phyloP scores from a whole-genome alignment of 768 basidiomycete species.

The Mycena crocata region DNA sequence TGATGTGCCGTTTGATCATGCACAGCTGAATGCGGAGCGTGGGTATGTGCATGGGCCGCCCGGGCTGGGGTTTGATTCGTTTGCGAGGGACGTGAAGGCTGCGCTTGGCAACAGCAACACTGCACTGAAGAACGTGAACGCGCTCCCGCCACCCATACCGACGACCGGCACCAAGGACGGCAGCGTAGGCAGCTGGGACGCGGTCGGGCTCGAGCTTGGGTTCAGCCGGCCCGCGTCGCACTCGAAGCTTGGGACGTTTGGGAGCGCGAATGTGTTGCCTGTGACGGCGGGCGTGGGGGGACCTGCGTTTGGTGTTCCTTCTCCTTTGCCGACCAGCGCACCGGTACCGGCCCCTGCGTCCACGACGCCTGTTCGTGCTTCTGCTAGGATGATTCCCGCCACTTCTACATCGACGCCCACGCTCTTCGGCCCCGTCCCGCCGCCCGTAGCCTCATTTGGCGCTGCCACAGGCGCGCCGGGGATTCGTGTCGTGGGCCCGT shows the following conservation, averaged over 20 bases:
- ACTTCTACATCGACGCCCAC: too few species aligned
- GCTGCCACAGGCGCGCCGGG: background rate
- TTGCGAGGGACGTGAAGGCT: background rate
- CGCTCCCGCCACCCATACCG: too few species aligned
- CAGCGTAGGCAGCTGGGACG: constrained; percentile 15
- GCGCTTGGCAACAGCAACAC: background rate
- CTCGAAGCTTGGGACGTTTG: constrained; percentile 25
- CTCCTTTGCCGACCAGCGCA: too few species aligned
- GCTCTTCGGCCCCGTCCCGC: too few species aligned
- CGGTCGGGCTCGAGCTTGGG: constrained; percentile 29
- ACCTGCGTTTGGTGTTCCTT: too few species aligned
- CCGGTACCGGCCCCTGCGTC: too few species aligned
- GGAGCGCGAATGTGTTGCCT: constrained; percentile 5
- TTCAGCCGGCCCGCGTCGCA: constrained; percentile 29
- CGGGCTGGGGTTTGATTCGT: constrained; percentile 6
- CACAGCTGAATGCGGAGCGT: constrained; percentile 14
- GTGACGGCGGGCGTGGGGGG: background rate
- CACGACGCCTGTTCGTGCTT: too few species aligned
- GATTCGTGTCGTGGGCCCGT: constrained; percentile 16
- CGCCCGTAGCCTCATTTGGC: background rate
- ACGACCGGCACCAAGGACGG: background rate
- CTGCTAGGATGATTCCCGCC: too few species aligned
- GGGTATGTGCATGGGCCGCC: constrained; percentile 28
- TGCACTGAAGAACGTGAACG: too few species aligned
- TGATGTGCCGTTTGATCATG: background rate